Conservation (phyloP, 2,329 filamentous ascomycete genomes). For the Aspergillus sp. region DNA sequence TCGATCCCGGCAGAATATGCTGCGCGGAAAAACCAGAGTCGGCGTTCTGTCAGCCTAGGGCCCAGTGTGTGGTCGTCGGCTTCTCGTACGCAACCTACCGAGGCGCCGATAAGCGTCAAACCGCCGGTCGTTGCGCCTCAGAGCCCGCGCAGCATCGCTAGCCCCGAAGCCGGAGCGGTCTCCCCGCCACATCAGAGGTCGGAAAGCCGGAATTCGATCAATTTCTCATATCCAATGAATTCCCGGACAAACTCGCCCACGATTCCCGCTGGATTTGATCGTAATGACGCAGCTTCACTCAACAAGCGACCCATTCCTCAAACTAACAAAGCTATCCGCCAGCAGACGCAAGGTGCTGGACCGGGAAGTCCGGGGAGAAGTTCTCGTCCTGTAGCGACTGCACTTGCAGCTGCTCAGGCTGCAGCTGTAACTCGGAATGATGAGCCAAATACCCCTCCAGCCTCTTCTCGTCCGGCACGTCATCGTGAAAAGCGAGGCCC, state of each 20-base stretch:
- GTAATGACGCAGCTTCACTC: conserved; percentile 17
- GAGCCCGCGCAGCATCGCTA: conserved; percentile 13
- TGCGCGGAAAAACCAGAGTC: conserved; percentile 31
- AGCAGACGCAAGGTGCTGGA: conserved; percentile 24
- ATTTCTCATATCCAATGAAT: conserved; percentile 49
- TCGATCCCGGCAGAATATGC: conserved; percentile 60
- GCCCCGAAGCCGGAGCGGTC: conserved; percentile 22
- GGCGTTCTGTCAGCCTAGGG: conserved; percentile 53
- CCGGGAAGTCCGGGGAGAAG: conserved; percentile 27
- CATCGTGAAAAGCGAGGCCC: conserved; percentile 1
- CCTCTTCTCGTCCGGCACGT: not conserved
- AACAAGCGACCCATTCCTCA: conserved; percentile 26
- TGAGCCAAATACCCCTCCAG: conserved; percentile 2
- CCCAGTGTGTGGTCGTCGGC: conserved; percentile 49
- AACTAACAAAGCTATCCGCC: conserved; percentile 10
- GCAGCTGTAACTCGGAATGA: conserved; percentile 20
- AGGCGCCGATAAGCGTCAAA: conserved; percentile 44
- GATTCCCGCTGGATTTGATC: conserved; percentile 17
- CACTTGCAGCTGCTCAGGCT: conserved; percentile 32
- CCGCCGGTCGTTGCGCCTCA: conserved; percentile 17
- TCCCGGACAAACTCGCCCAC: conserved; percentile 43
- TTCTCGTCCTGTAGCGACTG: conserved; percentile 26
- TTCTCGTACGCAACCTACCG: conserved; percentile 41
- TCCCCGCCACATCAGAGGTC: conserved; percentile 40
- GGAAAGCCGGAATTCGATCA: conserved; percentile 45